A percentile compares a stretch with the other conserved stretches of the same genome.
Evolutionary conservation across 306 rosid genomes (phyloP).

Genomic region (Cicer yamashitae): DNA sequence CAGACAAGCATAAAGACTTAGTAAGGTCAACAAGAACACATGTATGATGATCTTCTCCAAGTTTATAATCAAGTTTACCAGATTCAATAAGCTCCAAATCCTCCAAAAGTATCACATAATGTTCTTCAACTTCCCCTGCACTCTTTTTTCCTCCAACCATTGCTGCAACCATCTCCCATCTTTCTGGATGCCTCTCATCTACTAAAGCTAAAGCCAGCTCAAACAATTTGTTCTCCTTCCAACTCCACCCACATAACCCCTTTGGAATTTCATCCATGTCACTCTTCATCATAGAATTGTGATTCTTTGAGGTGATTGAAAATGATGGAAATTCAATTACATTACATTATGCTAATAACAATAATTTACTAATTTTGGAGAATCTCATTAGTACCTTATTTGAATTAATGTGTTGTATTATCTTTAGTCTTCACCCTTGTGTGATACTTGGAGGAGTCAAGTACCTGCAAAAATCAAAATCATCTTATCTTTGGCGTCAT

Average conservation of each 20-base stretch:
- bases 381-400: constrained; percentile 1
- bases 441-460: constrained; percentile 26
- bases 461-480: constrained; percentile 37
- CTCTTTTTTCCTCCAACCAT: constrained; percentile 75
- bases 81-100: constrained; percentile 78
- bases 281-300: not conserved
- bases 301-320: not conserved
- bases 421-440: constrained; percentile 6
- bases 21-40: constrained; percentile 47
- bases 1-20: constrained; percentile 47
- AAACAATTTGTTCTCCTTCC: constrained; percentile 88
- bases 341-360: constrained; percentile 31
- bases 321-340: constrained; percentile 35
- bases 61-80: constrained; percentile 63
- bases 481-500: constrained; percentile 13
- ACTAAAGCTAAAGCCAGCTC: constrained; percentile 80
- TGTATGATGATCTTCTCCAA: constrained; percentile 44
- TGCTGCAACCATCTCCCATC: constrained; percentile 75
- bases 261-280: constrained; percentile 50
- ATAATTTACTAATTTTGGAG: not conserved
- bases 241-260: constrained; percentile 69
- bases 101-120: constrained; percentile 68
- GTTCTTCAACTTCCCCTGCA: constrained; percentile 71
- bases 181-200: constrained; percentile 69
- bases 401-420: not conserved